Base-by-base conservation (phyloP, 2,329 filamentous ascomycete genomes). In the Talaromyces sp. region DNA sequence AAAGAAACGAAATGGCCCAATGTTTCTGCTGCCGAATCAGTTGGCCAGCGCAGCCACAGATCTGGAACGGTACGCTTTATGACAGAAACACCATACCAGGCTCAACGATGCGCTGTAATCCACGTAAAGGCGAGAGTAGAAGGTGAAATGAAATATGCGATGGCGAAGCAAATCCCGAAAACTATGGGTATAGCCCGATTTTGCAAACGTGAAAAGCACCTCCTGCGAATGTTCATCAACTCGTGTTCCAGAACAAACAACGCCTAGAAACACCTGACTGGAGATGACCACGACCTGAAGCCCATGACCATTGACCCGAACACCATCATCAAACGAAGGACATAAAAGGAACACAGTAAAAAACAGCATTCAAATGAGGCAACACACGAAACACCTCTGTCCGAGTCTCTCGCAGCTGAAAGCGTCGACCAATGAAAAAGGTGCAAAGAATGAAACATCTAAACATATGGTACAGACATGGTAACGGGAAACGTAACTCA, bases 391-490 rank as follows among this genome's bases (percentile, higher is more conserved):
- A 33, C 35, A 55, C 59, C 59, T 44, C 37, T 42, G 44, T 28
- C 18, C 21, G 37, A 23, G 23, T 64, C 14, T 62, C 52, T 58
- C 54, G 57, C 54, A 54, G 62, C 18, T 23, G 44, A 61, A 50
- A 57, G 21, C 25, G 21, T 56, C 62, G 48, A 61, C 25, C 8
- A 23, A 40, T 31, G 5, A 2, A 52, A 5, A 35, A 48, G 55
- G 58, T 37, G 57, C 21, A 31, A 58, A 52, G 55, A 39, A 28
- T 21, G 39, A 56, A 56, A 64, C 62, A 64, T 52, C 58, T 58
- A 60, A 39, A 61, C 44, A 54, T 64, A 64, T 64, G 60, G 56
- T 64, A 64, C 63, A 64, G 28, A 61, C 55, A 60, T 39, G 48
- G 52, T 52, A 63, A 48, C 21, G 33, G 58, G 48, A 57, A 54